A percentile compares a stretch with the other conserved stretches of the same genome.
Evolutionary conservation across 1,139 yeast genomes (phyloP).

Genomic region (Geotrichum aggregatum): DNA sequence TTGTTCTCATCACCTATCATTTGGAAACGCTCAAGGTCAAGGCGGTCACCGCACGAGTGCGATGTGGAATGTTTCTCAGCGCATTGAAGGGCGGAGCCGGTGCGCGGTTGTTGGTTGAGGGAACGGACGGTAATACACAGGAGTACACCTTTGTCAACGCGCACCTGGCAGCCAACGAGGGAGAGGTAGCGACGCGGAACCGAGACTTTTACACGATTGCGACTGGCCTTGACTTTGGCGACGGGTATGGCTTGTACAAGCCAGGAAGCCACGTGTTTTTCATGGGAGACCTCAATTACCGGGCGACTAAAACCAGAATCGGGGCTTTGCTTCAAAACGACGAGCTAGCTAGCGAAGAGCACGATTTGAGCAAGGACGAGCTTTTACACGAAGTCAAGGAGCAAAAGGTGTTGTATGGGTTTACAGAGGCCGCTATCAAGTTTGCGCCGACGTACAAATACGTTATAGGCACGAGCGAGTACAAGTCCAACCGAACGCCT

Average conservation of each 20-base stretch:
- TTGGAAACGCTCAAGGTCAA: constrained; percentile 40
- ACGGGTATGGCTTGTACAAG: constrained; percentile 54
- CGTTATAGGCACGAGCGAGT: constrained; percentile 43
- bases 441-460: constrained; percentile 80
- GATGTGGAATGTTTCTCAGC: constrained; percentile 59
- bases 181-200: constrained; percentile 53
- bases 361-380: constrained; percentile 49
- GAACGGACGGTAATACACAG: constrained; percentile 20
- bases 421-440: constrained; percentile 55
- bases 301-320: constrained; percentile 43
- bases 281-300: constrained; percentile 80
- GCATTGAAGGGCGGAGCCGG: constrained; percentile 75
- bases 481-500: constrained; percentile 59
- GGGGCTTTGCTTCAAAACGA: constrained; percentile 14
- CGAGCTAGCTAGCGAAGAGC: constrained; percentile 8
- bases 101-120: constrained; percentile 44
- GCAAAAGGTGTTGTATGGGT: constrained; percentile 54
- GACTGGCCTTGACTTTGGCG: constrained; percentile 55
- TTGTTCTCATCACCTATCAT: constrained; percentile 56
- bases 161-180: constrained; percentile 78
- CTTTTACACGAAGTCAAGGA: constrained; percentile 45
- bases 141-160: constrained; percentile 59
- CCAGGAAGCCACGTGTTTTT: constrained; percentile 60
- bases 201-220: constrained; percentile 49
- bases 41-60: constrained; percentile 30